phyloP scores from a whole-genome alignment of 306 rosid genomes.

The Rubus parviflorus region DNA sequence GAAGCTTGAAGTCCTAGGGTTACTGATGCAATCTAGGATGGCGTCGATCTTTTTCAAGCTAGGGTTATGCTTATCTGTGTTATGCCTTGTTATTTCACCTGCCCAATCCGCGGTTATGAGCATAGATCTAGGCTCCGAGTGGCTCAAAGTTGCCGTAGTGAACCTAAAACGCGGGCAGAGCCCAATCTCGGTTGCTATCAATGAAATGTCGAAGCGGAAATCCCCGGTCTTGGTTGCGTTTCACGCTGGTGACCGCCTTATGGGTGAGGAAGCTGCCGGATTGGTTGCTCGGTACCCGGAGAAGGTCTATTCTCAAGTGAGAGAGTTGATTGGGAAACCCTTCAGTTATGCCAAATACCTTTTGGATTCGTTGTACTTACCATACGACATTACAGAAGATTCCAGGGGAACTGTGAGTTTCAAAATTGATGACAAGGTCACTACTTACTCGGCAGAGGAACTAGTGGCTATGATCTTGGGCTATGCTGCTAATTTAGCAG shows the following conservation, averaged over 20 bases:
- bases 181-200: constrained; percentile 88
- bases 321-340: constrained; percentile 84
- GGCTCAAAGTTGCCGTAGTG: constrained; percentile 88
- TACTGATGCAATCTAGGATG: constrained; percentile 44
- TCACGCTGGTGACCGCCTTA: constrained; percentile 71
- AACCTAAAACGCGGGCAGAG: constrained; percentile 89
- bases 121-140: constrained; percentile 97
- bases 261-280: constrained; percentile 95
- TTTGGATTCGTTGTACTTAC: constrained; percentile 70
- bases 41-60: constrained; percentile 52
- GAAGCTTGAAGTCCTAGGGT: constrained; percentile 29
- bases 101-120: constrained; percentile 87
- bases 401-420: constrained; percentile 61
- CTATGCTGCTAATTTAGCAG: constrained; percentile 67
- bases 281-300: constrained; percentile 84
- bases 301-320: constrained; percentile 71
- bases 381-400: constrained; percentile 63
- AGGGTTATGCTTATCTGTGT: constrained; percentile 36
- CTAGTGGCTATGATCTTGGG: constrained; percentile 75
- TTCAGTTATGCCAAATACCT: constrained; percentile 40
- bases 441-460: constrained; percentile 68
- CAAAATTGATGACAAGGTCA: constrained; percentile 46
- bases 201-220: constrained; percentile 96
- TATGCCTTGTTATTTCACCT: constrained; percentile 47
- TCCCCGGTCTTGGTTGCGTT: constrained; percentile 81